These are phyloP conservation scores for Liriodendron chinense DNA, from an alignment of 164 flowering plant species.

Conservation along the genomic window DNA sequence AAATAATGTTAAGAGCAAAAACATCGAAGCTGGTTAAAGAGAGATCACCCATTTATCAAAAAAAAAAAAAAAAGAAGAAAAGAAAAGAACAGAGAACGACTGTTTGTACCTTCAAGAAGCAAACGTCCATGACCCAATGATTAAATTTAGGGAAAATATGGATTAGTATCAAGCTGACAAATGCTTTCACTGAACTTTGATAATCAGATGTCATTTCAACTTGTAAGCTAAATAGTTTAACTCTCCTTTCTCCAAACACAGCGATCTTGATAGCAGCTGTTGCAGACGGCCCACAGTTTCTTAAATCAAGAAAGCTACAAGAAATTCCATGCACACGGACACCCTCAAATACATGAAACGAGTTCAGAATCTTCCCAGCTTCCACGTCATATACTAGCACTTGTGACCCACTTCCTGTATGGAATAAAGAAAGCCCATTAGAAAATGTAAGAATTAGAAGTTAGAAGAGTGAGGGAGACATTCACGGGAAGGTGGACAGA, in stretches of 20 bases:
- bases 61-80: neutral
- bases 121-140: slow-evolving; percentile 86
- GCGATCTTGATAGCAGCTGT: slow-evolving; percentile 37
- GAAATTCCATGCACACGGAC: slow-evolving; percentile 85
- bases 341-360: slow-evolving; percentile 70
- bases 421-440: neutral
- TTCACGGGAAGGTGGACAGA: no score
- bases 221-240: slow-evolving; percentile 50
- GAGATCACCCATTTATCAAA: neutral
- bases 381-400: slow-evolving; percentile 58
- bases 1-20: neutral
- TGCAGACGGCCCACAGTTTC: slow-evolving; percentile 16
- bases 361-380: slow-evolving; percentile 35
- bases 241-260: slow-evolving; percentile 76
- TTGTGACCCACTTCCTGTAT: slow-evolving; percentile 82
- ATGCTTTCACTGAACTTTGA: slow-evolving; percentile 8
- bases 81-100: neutral
- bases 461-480: no score
- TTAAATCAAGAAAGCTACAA: slow-evolving; percentile 21
- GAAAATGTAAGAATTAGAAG: neutral
- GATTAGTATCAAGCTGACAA: slow-evolving; percentile 30
- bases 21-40: neutral
- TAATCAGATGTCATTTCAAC: slow-evolving; percentile 18
- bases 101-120: slow-evolving; percentile 64
- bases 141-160: slow-evolving; percentile 56